phyloP scores from a whole-genome alignment of 371 early-diverging fungal species.

The Furculomyces boomerangus region DNA sequence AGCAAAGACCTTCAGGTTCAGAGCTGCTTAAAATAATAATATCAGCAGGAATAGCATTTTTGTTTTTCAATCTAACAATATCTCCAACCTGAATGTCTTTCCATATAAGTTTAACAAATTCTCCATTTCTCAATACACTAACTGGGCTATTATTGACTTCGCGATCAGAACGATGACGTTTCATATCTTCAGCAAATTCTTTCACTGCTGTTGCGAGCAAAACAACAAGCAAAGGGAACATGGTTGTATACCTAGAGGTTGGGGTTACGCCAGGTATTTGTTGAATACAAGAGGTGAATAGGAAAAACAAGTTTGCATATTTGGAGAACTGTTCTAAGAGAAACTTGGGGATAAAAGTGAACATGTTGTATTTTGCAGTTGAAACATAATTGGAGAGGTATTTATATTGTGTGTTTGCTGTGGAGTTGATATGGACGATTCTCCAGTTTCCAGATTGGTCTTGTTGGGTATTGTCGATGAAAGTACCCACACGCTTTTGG shows the following conservation, averaged over 20 bases:
- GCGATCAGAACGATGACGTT: slow-evolving; percentile 59
- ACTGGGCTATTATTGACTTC: slow-evolving; percentile 54
- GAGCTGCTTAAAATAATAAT: slow-evolving; percentile 60
- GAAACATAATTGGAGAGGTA: slow-evolving; percentile 70
- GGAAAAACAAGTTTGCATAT: slow-evolving; percentile 89
- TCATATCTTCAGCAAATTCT: slow-evolving; percentile 90
- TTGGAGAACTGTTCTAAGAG: slow-evolving; percentile 87
- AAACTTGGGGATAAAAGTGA: slow-evolving; percentile 85
- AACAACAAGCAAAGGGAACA: slow-evolving; percentile 82
- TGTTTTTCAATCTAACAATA: slow-evolving; percentile 67
- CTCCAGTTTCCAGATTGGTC: slow-evolving; percentile 30
- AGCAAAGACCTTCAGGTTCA: slow-evolving; percentile 80
- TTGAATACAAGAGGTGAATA: slow-evolving; percentile 78
- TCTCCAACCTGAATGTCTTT: slow-evolving; percentile 75
- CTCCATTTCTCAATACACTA: slow-evolving; percentile 33
- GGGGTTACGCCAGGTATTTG: slow-evolving; percentile 74
- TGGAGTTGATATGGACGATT: slow-evolving; percentile 69
- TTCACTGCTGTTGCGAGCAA: slow-evolving; percentile 87
- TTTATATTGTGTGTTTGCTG: slow-evolving; percentile 48
- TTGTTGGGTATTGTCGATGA: not conserved
- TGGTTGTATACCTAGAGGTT: slow-evolving; percentile 70
- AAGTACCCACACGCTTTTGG: not conserved
- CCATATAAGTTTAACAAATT: slow-evolving; percentile 52
- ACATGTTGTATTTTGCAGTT: slow-evolving; percentile 75
- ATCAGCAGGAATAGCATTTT: slow-evolving; percentile 87